Percentiles rank a stretch among this genome's conserved stretches.
Evolutionary conservation across 2,329 filamentous ascomycete species (phyloP).

Genomic region (Diaporthe ampelina): DNA sequence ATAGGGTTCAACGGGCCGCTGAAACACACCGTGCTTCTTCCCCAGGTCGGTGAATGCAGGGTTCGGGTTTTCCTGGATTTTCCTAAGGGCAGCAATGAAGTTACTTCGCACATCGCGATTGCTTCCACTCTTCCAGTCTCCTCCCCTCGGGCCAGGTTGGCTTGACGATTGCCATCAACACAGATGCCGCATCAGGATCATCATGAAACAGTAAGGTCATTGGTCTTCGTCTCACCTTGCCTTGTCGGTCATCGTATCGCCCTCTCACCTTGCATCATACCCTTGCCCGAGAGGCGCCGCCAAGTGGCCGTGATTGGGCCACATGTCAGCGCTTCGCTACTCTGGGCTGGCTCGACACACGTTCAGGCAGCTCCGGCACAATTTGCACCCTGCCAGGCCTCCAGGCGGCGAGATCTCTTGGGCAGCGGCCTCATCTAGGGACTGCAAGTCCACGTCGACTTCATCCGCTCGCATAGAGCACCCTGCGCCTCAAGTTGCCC

Average conservation of each 20-base stretch:
- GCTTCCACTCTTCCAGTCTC: neutral
- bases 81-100: no score
- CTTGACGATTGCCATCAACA: neutral
- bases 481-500: neutral
- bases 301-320: conserved; percentile 14
- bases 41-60: no score
- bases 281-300: conserved; percentile 1
- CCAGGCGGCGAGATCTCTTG: neutral
- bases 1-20: no score
- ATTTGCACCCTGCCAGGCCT: neutral
- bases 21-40: no score
- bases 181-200: neutral
- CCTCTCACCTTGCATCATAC: neutral
- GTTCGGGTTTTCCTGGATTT: no score
- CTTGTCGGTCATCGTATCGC: neutral
- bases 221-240: neutral
- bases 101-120: no score
- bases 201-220: no score
- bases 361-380: neutral
- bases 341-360: neutral
- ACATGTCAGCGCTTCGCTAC: conserved; percentile 19
- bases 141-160: neutral
- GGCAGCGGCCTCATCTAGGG: neutral
- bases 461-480: neutral
- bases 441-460: neutral